These are phyloP conservation scores for Corymbia calophylla DNA, from an alignment of 441 rosid genomes.

Conservation along the genomic window DNA sequence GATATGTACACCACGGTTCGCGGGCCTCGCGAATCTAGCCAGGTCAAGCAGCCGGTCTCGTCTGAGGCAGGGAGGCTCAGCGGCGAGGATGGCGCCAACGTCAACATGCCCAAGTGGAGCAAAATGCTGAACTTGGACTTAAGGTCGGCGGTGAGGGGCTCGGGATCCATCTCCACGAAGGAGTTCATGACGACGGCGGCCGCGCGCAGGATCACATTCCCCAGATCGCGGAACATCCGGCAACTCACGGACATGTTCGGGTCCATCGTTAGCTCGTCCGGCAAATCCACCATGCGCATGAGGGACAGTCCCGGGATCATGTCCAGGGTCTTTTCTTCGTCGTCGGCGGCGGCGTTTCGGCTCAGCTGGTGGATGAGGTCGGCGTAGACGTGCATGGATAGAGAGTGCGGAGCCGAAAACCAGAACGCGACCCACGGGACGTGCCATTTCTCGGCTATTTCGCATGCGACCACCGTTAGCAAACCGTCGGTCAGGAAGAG, in stretches of 20 bases:
- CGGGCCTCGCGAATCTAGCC: background rate
- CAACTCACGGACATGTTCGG: background rate
- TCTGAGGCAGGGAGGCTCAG: background rate
- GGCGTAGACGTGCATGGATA: background rate
- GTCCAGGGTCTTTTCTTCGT: background rate
- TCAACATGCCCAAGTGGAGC: background rate
- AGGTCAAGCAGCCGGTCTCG: conserved; percentile 2
- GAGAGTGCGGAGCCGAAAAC: background rate
- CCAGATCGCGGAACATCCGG: background rate
- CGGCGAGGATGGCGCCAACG: background rate
- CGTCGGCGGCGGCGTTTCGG: background rate
- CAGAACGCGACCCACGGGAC: background rate
- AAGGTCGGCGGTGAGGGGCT: background rate
- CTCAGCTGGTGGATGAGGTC: background rate
- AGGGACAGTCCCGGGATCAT: background rate
- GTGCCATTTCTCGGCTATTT: background rate
- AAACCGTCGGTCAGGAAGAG: background rate
- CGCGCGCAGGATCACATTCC: background rate
- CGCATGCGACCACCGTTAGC: background rate
- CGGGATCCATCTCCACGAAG: background rate
- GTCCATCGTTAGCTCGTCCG: background rate
- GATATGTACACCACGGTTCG: background rate
- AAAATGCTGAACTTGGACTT: background rate
- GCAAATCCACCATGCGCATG: background rate
- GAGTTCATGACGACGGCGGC: background rate